Percentiles rank a stretch among this genome's conserved stretches.
These are phyloP conservation scores for Fraxinus cuspidata DNA, from an alignment of 257 asterid genomes.

Conservation along the genomic window DNA sequence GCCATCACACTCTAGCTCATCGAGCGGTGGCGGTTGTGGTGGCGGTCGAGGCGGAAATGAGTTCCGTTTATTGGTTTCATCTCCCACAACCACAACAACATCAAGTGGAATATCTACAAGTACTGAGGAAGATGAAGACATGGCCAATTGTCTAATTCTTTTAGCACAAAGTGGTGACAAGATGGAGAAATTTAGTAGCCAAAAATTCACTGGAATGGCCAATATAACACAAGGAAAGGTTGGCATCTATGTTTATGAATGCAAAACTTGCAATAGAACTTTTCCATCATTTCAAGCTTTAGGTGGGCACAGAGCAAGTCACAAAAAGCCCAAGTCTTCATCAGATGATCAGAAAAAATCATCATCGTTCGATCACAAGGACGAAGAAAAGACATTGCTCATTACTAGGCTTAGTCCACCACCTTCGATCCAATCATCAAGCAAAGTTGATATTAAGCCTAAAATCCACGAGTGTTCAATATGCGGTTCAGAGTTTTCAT, in stretches of 20 bases:
- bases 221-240: constrained; percentile 38
- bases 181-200: constrained; percentile 37
- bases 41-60: constrained; percentile 35
- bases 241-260: constrained; percentile 63
- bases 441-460: constrained; percentile 32
- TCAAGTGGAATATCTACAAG: constrained; percentile 41
- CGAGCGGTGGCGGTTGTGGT: constrained; percentile 38
- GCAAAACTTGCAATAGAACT: constrained; percentile 74
- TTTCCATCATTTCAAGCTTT: constrained; percentile 86
- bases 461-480: constrained; percentile 78
- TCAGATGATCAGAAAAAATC: constrained; percentile 41
- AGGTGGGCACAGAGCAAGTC: constrained; percentile 92
- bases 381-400: constrained; percentile 13
- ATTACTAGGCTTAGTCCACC: constrained; percentile 15
- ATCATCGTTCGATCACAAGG: constrained; percentile 19
- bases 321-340: constrained; percentile 58
- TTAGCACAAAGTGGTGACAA: constrained; percentile 59
- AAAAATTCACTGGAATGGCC: constrained; percentile 53
- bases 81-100: constrained; percentile 31
- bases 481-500: constrained; percentile 76
- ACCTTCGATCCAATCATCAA: constrained; percentile 15
- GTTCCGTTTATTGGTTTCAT: constrained; percentile 24
- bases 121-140: constrained; percentile 67
- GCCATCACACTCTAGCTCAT: constrained; percentile 50
- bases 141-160: constrained; percentile 87